A percentile compares a stretch with the other conserved stretches of the same genome.
These are phyloP conservation scores for Beauveria australis DNA, from an alignment of 2,329 filamentous ascomycete genomes.

Conservation along the genomic window DNA sequence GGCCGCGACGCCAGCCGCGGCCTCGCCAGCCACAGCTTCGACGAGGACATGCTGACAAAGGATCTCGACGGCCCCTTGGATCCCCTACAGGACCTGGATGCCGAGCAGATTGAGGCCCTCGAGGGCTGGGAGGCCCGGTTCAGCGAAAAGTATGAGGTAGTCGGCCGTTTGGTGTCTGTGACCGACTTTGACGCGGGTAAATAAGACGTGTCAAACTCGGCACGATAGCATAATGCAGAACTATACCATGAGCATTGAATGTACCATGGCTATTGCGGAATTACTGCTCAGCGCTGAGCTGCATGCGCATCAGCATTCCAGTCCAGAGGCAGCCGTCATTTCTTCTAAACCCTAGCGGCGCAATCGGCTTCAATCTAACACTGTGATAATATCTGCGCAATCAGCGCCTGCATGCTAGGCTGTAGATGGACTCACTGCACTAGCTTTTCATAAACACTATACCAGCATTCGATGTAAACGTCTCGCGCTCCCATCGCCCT, in stretches of 20 bases:
- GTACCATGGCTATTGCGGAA: not conserved
- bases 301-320: not conserved
- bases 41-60: slow-evolving; percentile 89
- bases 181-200: slow-evolving; percentile 25
- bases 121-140: slow-evolving; percentile 92
- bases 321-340: not conserved
- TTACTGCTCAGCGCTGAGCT: not conserved
- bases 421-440: slow-evolving; percentile 3
- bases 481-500: slow-evolving; percentile 9
- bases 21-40: slow-evolving; percentile 85
- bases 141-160: slow-evolving; percentile 87
- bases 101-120: slow-evolving; percentile 74
- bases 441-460: slow-evolving; percentile 18
- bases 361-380: slow-evolving; percentile 3
- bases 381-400: slow-evolving; percentile 7
- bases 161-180: slow-evolving; percentile 68
- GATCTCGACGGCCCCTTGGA: slow-evolving; percentile 80
- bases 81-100: slow-evolving; percentile 60
- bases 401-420: not conserved
- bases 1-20: slow-evolving; percentile 85
- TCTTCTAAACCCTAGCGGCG: not conserved
- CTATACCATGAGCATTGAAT: not conserved
- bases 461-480: slow-evolving; percentile 22
- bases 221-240: not conserved
- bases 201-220: not conserved